A percentile compares a stretch with the other conserved stretches of the same genome.
phyloP scores from a whole-genome alignment of 148 eudicot species.

The Mesembryanthemum crystallinum region DNA sequence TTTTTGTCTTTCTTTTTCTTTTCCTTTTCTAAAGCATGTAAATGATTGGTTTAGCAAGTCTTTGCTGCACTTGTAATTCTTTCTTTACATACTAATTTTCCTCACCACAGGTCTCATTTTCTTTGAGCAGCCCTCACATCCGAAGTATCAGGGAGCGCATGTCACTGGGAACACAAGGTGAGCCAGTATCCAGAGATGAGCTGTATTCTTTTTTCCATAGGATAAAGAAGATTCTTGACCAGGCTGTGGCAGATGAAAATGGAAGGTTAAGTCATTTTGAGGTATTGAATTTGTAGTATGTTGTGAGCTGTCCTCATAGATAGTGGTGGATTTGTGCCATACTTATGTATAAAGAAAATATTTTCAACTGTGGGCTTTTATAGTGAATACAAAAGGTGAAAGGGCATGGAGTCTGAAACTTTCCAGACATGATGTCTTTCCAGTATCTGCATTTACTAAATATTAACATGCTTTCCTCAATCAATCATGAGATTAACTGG shows the following conservation, averaged over 20 bases:
- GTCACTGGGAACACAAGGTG: conserved; percentile 57
- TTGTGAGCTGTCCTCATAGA: not conserved
- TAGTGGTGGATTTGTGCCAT: too few relatives aligned
- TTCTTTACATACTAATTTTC: not conserved
- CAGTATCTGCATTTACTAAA: too few relatives aligned
- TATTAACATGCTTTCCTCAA: too few relatives aligned
- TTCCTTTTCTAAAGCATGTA: not conserved
- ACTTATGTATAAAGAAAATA: not conserved
- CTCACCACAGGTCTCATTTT: conserved; percentile 29
- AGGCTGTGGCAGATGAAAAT: conserved; percentile 60
- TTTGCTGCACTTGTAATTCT: not conserved
- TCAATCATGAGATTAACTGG: too few relatives aligned
- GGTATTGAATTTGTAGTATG: conserved; percentile 41
- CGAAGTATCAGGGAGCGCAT: conserved; percentile 86
- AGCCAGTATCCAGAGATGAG: conserved; percentile 58
- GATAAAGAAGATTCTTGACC: conserved; percentile 53
- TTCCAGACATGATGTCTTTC: too few relatives aligned
- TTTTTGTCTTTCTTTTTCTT: not conserved
- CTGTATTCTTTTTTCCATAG: conserved; percentile 47
- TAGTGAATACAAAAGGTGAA: too few relatives aligned
- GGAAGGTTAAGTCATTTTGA: conserved; percentile 86
- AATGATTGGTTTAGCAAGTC: not conserved
- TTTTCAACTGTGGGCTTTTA: too few relatives aligned
- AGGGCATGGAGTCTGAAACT: too few relatives aligned
- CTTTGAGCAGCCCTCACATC: conserved; percentile 79